Evolutionary conservation across 805 yeast genomes (phyloP).

Genomic region (Torulaspora maleeae): DNA sequence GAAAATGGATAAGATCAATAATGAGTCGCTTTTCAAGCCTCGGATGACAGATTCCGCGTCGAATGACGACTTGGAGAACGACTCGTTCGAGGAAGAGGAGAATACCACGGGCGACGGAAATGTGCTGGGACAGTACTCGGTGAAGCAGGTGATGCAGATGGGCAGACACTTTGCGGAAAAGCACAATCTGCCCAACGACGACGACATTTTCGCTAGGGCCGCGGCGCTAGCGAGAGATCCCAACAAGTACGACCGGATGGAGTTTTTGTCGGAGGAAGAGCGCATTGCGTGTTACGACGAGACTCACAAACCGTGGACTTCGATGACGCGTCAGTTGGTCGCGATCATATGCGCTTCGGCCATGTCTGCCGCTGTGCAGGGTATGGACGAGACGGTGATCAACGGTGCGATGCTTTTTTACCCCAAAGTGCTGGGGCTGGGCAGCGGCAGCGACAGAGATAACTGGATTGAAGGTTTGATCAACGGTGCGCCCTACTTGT

Average conservation of each 20-base stretch:
- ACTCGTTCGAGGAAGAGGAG: slow-evolving; percentile 4
- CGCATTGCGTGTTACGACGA: slow-evolving; percentile 47
- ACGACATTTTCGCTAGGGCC: slow-evolving; percentile 56
- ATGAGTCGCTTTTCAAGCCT: slow-evolving; percentile 7
- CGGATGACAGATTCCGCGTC: slow-evolving; percentile 6
- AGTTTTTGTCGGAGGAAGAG: slow-evolving; percentile 51
- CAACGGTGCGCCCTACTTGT: slow-evolving; percentile 66
- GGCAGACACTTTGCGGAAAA: slow-evolving; percentile 61
- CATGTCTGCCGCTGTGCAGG: slow-evolving; percentile 74
- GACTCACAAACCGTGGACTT: slow-evolving; percentile 42
- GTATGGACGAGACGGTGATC: slow-evolving; percentile 74
- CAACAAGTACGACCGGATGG: slow-evolving; percentile 52
- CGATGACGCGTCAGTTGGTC: slow-evolving; percentile 41
- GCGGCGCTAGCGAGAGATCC: slow-evolving; percentile 68
- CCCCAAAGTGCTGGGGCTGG: slow-evolving; percentile 52
- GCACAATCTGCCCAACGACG: slow-evolving; percentile 45
- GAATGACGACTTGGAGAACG: slow-evolving; percentile 2
- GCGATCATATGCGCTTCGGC: slow-evolving; percentile 63
- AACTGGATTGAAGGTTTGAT: slow-evolving; percentile 56
- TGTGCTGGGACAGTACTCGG: slow-evolving; percentile 52
- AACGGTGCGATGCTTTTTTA: slow-evolving; percentile 67
- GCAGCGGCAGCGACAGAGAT: slow-evolving; percentile 42
- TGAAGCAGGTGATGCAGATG: slow-evolving; percentile 62
- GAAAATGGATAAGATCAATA: background rate
- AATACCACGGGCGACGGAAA: slow-evolving; percentile 30